Conservation (phyloP, 306 rosid species). For the Spatholobus suberectus region DNA sequence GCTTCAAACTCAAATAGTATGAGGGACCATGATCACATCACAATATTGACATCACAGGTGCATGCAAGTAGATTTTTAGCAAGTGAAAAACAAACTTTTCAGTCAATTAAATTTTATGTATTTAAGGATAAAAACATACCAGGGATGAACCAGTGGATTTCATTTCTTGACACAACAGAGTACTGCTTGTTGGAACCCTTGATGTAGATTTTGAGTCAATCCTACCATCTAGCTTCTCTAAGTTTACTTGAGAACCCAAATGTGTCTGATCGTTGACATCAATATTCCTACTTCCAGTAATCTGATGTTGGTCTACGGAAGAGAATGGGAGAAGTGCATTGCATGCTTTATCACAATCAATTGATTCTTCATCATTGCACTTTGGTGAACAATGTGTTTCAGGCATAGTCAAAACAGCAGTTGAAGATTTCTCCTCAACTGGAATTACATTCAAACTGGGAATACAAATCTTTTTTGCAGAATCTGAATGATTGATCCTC, state of each 20-base stretch:
- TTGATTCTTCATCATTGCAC: slow-evolving; percentile 47
- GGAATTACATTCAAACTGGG: slow-evolving; percentile 56
- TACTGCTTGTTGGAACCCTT: slow-evolving; percentile 44
- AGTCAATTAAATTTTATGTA: slow-evolving; percentile 21
- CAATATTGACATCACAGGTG: slow-evolving; percentile 10
- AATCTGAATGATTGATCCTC: slow-evolving; percentile 59
- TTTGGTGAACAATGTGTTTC: slow-evolving; percentile 52
- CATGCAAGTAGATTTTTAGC: slow-evolving; percentile 18
- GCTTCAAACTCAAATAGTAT: slow-evolving; percentile 5
- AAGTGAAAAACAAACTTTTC: slow-evolving; percentile 8
- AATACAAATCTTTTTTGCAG: slow-evolving; percentile 54
- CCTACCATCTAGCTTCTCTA: slow-evolving; percentile 49
- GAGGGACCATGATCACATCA: slow-evolving; percentile 10
- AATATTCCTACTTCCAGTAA: slow-evolving; percentile 42
- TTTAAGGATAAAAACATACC: slow-evolving; percentile 56
- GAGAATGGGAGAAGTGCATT: slow-evolving; percentile 46
- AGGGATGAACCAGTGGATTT: slow-evolving; percentile 45
- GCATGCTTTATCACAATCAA: slow-evolving; percentile 52
- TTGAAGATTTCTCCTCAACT: slow-evolving; percentile 51
- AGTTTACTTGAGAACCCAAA: slow-evolving; percentile 49
- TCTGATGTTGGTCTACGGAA: slow-evolving; percentile 41
- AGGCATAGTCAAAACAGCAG: slow-evolving; percentile 55
- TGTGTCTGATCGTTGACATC: slow-evolving; percentile 48
- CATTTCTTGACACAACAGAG: slow-evolving; percentile 47
- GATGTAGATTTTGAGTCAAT: slow-evolving; percentile 44